Base-by-base conservation (phyloP, 2,329 filamentous ascomycete genomes). In the Apiospora pterosperma region DNA sequence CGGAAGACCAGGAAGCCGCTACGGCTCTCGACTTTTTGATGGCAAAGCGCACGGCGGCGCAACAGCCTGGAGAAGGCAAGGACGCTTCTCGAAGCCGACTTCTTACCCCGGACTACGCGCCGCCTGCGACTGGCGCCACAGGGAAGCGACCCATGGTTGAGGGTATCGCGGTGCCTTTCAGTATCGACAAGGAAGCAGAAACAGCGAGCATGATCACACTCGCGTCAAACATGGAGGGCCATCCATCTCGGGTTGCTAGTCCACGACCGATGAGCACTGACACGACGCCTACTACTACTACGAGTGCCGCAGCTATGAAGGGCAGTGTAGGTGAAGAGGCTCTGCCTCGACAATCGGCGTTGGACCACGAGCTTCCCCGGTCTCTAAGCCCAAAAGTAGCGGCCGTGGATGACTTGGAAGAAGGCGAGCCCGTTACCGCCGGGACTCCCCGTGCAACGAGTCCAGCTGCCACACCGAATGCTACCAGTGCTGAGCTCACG, bases 131-230 rank as follows among this genome's bases (percentile, higher is more conserved):
- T 0, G 85, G 84, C 0, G 80, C 83, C 4, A 81, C 83, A 0
- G 85, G 85, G 5, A 90, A 89, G 71, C 81, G 91, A 3, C 89
- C 90, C 0, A 88, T 88, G 58, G 81, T 91, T 6, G 87, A 86
- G 23, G 89, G 90, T 0, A 85, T 93, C 31, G 90, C 91, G 0
- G 84, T 92, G 69, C 91, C 91, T 0, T 94, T 94, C 72, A 90
- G 86, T 64, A 75, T 94, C 16, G 84, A 84, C 62, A 85, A 84
- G 68, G 84, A 90, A 23, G 84, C 85, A 2, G 84, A 87, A 4
- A 90, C 87, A 21, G 89, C 89, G 0, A 92, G 90, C 77, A 92
- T 90, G 84, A 78, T 90, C 62, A 92, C 90, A 0, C 76, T 93
- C 23, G 79, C 81, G 39, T 86, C 85, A 11, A 71, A 74, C 5